Evolutionary conservation across 2,329 filamentous ascomycete genomes (phyloP).

Genomic region (Fusarium foetens): DNA sequence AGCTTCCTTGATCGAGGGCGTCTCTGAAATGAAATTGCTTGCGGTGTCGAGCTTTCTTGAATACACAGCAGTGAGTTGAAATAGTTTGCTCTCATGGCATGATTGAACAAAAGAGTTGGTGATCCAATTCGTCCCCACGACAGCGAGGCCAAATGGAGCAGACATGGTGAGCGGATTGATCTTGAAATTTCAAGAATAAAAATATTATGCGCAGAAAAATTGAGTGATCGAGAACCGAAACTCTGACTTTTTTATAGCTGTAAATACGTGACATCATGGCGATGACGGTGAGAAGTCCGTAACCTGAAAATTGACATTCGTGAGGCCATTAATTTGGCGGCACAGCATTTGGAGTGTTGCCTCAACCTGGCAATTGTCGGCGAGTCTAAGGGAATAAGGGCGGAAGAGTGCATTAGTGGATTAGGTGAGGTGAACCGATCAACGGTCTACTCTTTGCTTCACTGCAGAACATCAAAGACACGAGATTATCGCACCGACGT

Average conservation of each 20-base stretch:
- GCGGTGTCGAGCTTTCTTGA: slow-evolving; percentile 32
- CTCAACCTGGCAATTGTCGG: background rate
- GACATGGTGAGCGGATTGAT: slow-evolving; percentile 6
- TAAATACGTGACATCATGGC: background rate
- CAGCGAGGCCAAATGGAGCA: slow-evolving; percentile 28
- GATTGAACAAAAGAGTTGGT: slow-evolving; percentile 37
- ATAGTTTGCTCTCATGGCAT: slow-evolving; percentile 28
- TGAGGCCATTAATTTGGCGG: background rate
- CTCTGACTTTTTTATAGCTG: background rate
- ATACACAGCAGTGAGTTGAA: slow-evolving; percentile 25
- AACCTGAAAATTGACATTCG: background rate
- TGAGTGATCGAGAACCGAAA: background rate
- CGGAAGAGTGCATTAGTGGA: background rate
- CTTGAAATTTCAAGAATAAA: rapidly evolving
- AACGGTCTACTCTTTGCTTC: background rate
- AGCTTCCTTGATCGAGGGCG: slow-evolving; percentile 21
- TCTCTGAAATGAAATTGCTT: slow-evolving; percentile 23
- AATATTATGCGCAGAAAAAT: rapidly evolving
- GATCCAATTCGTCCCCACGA: slow-evolving; percentile 38
- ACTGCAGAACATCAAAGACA: background rate
- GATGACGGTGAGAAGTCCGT: background rate
- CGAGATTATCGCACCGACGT: background rate
- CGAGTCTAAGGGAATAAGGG: background rate
- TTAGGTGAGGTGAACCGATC: no score
- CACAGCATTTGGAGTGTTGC: background rate